phyloP scores from a whole-genome alignment of 345 rosid genomes.

The Eutrema heterophyllum region DNA sequence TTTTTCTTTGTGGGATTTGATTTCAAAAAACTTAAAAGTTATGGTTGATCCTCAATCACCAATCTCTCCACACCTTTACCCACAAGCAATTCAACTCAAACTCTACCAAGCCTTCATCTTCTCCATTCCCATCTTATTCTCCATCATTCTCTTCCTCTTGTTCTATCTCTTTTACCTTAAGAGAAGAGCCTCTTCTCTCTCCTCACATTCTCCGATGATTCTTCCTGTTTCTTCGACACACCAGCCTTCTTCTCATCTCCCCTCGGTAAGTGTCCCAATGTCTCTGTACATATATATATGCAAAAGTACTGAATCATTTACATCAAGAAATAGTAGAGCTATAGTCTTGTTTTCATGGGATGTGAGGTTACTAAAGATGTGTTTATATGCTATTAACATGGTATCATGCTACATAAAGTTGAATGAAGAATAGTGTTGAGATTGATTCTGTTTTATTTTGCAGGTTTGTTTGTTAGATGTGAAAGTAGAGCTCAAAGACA shows the following conservation, averaged over 20 bases:
- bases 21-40: background rate
- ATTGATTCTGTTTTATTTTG: constrained; percentile 4
- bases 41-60: constrained; percentile 71
- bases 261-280: constrained; percentile 41
- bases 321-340: background rate
- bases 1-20: background rate
- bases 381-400: background rate
- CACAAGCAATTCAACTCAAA: constrained; percentile 82
- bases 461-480: constrained; percentile 54
- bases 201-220: constrained; percentile 35
- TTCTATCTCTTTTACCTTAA: constrained; percentile 93
- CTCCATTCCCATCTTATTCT: constrained; percentile 90
- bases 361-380: background rate
- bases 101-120: constrained; percentile 96
- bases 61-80: constrained; percentile 61
- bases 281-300: constrained; percentile 5
- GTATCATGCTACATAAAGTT: background rate
- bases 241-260: constrained; percentile 38
- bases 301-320: constrained; percentile 5
- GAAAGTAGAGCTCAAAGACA: constrained; percentile 55
- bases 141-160: constrained; percentile 77
- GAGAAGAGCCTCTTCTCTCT: constrained; percentile 66
- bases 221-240: constrained; percentile 42
- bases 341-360: background rate
- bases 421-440: background rate